Evolutionary conservation across 164 flowering plant species (phyloP).

Genomic region (Malania oleifera): DNA sequence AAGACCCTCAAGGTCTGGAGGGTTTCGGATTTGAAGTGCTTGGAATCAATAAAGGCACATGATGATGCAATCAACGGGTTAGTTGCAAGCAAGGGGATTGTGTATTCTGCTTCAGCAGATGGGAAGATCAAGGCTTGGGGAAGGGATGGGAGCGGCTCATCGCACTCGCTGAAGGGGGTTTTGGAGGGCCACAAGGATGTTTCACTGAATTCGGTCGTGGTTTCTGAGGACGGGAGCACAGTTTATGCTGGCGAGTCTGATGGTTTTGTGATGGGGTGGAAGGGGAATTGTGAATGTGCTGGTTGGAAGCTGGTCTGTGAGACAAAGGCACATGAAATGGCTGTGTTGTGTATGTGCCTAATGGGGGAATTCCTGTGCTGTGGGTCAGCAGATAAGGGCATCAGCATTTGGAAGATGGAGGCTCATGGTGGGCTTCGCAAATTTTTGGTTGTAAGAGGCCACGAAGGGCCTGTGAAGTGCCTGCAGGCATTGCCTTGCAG

Average conservation of each 20-base stretch:
- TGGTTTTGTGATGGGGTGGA: conserved; percentile 87
- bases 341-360: conserved; percentile 74
- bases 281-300: conserved; percentile 23
- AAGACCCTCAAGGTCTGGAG: conserved; percentile 93
- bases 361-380: conserved; percentile 64
- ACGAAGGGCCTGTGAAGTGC: conserved; percentile 91
- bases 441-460: conserved; percentile 60
- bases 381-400: conserved; percentile 89
- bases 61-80: conserved; percentile 88
- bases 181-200: conserved; percentile 79
- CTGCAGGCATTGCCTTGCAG: conserved; percentile 58
- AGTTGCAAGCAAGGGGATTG: conserved; percentile 43
- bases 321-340: conserved; percentile 63
- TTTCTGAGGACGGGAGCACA: conserved; percentile 53
- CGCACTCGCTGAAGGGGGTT: conserved; percentile 46
- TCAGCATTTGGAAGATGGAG: conserved; percentile 76
- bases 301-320: conserved; percentile 59
- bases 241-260: conserved; percentile 82
- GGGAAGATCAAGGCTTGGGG: conserved; percentile 90
- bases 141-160: conserved; percentile 19
- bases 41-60: conserved; percentile 87
- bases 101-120: conserved; percentile 88
- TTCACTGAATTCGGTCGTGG: conserved; percentile 64
- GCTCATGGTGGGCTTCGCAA: conserved; percentile 34
- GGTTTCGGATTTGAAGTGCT: conserved; percentile 74